These are phyloP conservation scores for Pythium monospermum DNA, from an alignment of 352 stramenopile species.

Conservation along the genomic window DNA sequence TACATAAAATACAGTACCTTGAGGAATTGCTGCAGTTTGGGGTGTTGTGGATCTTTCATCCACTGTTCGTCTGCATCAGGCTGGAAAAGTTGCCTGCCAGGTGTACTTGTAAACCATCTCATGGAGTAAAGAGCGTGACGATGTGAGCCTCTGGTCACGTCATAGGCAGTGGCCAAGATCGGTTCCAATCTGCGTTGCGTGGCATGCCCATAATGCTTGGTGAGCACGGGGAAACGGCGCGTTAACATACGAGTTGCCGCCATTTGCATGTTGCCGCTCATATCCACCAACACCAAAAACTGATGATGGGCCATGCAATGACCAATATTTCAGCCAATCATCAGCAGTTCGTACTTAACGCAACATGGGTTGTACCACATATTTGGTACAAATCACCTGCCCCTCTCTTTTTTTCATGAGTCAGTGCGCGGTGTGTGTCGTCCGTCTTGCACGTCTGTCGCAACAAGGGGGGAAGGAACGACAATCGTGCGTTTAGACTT, in stretches of 20 bases:
- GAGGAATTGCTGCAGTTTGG: conserved; percentile 53
- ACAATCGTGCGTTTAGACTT: no score
- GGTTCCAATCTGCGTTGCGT: no score
- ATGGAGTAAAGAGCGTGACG: no score
- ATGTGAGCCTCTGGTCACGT: no score
- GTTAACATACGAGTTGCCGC: no score
- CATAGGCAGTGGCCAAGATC: no score
- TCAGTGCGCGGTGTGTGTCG: conserved; percentile 8
- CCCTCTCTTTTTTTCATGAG: conserved; percentile 13
- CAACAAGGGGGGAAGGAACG: conserved; percentile 5
- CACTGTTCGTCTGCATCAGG: conserved; percentile 24
- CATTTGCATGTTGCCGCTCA: no score
- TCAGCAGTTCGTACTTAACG: background rate
- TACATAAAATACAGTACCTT: conserved; percentile 36
- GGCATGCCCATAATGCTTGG: no score
- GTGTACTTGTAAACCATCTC: no score
- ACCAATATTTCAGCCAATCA: background rate
- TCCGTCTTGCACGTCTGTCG: background rate
- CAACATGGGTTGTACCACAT: background rate
- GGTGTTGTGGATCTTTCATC: conserved; percentile 42
- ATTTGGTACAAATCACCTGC: background rate
- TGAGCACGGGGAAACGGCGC: no score
- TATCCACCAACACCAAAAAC: no score
- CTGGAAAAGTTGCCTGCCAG: conserved; percentile 3
- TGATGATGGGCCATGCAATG: background rate